Conservation (phyloP, 257 asterid species). For the Solanum paucissectum region DNA sequence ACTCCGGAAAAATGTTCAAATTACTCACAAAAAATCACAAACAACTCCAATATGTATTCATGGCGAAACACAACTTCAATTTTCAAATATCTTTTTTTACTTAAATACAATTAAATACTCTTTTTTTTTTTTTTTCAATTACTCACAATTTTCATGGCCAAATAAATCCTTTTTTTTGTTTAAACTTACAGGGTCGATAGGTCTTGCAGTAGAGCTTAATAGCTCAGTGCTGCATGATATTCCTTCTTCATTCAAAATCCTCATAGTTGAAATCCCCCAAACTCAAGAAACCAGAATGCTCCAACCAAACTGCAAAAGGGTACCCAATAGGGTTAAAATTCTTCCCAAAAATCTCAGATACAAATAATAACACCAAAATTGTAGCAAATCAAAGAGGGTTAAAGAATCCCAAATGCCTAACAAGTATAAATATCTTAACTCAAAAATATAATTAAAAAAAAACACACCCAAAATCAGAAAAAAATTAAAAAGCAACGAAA, state of each 20-base stretch:
- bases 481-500: not conserved
- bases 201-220: not conserved
- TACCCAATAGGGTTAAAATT: not conserved
- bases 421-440: not conserved
- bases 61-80: not conserved
- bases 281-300: not conserved
- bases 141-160: not conserved
- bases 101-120: not conserved
- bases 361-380: not conserved
- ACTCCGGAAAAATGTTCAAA: not conserved
- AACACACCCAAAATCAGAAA: not conserved
- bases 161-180: not conserved
- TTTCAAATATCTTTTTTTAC: not conserved
- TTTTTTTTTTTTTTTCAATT: not conserved
- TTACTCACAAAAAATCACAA: not conserved
- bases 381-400: not conserved
- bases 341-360: not conserved
- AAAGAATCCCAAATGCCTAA: not conserved
- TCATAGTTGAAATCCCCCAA: constrained; percentile 30
- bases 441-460: not conserved
- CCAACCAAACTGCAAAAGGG: not conserved
- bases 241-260: constrained; percentile 39
- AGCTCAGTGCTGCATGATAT: constrained; percentile 46
- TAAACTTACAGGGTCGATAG: not conserved
- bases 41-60: not conserved